Conservation (phyloP, 768 basidiomycete genomes). For the Pleurotus citrinopileatus region DNA sequence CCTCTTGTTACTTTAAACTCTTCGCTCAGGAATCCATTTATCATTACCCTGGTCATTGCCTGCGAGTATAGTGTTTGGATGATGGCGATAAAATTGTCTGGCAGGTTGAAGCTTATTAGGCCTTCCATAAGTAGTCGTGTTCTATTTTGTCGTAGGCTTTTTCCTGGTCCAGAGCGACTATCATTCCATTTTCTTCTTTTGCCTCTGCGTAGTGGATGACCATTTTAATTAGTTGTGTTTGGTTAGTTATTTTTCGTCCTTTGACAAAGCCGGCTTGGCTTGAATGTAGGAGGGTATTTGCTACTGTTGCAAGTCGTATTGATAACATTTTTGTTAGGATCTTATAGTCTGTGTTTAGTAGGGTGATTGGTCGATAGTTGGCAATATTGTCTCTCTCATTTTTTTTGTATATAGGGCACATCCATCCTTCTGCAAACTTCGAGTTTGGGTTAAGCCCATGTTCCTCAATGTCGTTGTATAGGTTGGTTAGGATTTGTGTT, state of each 20-base stretch:
- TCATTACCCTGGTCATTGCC: constrained; percentile 27
- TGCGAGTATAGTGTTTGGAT: constrained; percentile 25
- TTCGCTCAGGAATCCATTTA: constrained; percentile 28
- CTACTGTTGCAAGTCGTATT: constrained; percentile 15
- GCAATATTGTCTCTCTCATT: constrained; percentile 24
- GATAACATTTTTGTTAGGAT: constrained; percentile 26
- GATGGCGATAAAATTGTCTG: constrained; percentile 23
- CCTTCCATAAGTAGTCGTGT: constrained; percentile 28
- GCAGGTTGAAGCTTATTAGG: constrained; percentile 23
- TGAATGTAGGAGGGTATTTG: constrained; percentile 22
- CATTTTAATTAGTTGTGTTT: constrained; percentile 22
- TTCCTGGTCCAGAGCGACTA: constrained; percentile 34
- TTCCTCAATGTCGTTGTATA: constrained; percentile 25
- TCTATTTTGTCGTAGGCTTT: constrained; percentile 35
- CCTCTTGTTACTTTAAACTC: constrained; percentile 26
- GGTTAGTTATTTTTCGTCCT: constrained; percentile 27
- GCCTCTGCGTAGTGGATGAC: constrained; percentile 22
- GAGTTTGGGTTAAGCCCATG: constrained; percentile 15
- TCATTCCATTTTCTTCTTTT: constrained; percentile 21
- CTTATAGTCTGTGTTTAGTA: constrained; percentile 36
- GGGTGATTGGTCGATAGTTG: constrained; percentile 36
- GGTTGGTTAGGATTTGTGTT: constrained; percentile 11
- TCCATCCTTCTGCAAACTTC: constrained; percentile 29
- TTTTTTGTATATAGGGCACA: constrained; percentile 43
- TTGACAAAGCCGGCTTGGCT: constrained; percentile 38